A percentile compares a stretch with the other conserved stretches of the same genome.
Conservation (phyloP, 352 stramenopile genomes). For the Pythium periplocum region DNA sequence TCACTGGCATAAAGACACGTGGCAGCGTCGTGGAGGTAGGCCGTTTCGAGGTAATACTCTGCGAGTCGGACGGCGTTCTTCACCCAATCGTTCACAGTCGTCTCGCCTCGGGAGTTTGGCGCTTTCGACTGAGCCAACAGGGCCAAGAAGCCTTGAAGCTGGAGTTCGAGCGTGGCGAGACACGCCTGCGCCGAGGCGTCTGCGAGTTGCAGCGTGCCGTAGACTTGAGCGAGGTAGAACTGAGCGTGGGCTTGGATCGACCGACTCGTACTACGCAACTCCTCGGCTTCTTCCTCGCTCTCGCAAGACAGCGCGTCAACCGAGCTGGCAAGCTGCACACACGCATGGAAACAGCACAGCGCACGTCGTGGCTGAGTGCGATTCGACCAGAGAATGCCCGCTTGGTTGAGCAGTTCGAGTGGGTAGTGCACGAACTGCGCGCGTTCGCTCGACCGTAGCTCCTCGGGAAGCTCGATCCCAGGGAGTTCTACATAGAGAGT, state of each 20-base stretch:
- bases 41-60: conserved; percentile 51
- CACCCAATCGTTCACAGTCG: conserved; percentile 35
- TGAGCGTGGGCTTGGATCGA: conserved; percentile 40
- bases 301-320: no score
- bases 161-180: conserved; percentile 55
- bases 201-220: conserved; percentile 36
- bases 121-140: background rate
- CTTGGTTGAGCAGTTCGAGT: conserved; percentile 51
- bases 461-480: background rate
- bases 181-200: conserved; percentile 58
- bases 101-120: background rate
- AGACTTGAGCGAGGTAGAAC: conserved; percentile 75
- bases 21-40: conserved; percentile 36
- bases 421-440: conserved; percentile 2
- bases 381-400: conserved; percentile 68
- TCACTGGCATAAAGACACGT: conserved; percentile 44
- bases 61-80: conserved; percentile 50
- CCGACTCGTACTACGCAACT: conserved; percentile 2
- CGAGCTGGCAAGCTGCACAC: conserved; percentile 16
- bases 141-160: conserved; percentile 26
- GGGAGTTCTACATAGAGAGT: background rate
- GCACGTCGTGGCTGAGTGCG: conserved; percentile 34
- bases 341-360: conserved; percentile 52
- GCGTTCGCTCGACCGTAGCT: background rate
- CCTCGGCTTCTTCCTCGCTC: background rate